Evolutionary conservation across 352 stramenopile species (phyloP), one percentile per base, ranked within the genome.

Genomic region (Globisporangium yorkense): DNA sequence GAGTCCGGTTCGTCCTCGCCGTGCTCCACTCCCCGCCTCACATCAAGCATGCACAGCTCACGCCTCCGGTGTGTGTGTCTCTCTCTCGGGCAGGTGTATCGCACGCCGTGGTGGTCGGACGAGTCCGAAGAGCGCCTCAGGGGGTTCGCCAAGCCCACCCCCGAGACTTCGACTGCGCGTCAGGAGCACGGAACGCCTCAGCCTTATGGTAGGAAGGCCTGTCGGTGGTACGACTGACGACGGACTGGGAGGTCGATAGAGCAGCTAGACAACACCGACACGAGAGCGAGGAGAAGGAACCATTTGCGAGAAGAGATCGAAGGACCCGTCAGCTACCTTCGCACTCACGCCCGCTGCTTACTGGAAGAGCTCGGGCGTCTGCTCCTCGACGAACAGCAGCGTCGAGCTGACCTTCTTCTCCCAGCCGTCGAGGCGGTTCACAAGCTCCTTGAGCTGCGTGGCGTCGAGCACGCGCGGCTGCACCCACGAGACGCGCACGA

Each of bases 401-500:
- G 84, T 92, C 56, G 78, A 87, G 61, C 84, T 84, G 51, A 94
- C 84, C 72, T 94, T 92, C 63, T 85, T 87, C 61, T 84, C 77
- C 84, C 84, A 94, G 21, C 57, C 70, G 49, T 79, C 71, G n/a
- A 94, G 63, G 51, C 81, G 82, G 59, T 55, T 69, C 31, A 88
- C 77, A 37, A 94, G 73, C 72, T 91, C 82, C 56, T 81, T 62
- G 15, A 94, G 65, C 65, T 94, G 84, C 53, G 82, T 80, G 56
- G 76, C 86, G 64, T 94, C 84, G 57, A 94, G 62, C 49, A 94
- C 84, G 29, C 84, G 84, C 5, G 84, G 84, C 79, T 85, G 93
- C 24, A 99, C 93, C 96, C 96, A 99, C 44, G 88, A 94, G 16
- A 99, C 89, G 59, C 96, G 85, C 43, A 99, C 89, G 15, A 96